phyloP scores from a whole-genome alignment of 805 yeast species.

The Candida cerambycidarum region DNA sequence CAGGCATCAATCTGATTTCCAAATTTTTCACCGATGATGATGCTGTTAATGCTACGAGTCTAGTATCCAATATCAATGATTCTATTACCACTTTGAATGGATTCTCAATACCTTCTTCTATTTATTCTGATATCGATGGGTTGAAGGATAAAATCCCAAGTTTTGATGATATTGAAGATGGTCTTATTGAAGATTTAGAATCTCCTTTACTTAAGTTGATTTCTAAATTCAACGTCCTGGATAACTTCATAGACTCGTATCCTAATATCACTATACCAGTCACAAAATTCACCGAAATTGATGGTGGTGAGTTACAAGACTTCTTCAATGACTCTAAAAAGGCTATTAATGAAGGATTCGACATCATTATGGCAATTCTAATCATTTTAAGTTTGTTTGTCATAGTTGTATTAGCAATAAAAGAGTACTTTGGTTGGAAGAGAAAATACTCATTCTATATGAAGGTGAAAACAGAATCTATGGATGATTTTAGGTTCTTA shows the following conservation, averaged over 20 bases:
- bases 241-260: not conserved
- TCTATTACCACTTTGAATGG: slow-evolving; percentile 55
- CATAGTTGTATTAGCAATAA: slow-evolving; percentile 43
- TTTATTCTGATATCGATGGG: slow-evolving; percentile 54
- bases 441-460: slow-evolving; percentile 35
- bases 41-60: slow-evolving; percentile 27
- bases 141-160: slow-evolving; percentile 56
- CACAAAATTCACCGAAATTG: not conserved
- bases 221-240: not conserved
- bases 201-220: slow-evolving; percentile 44
- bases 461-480: slow-evolving; percentile 10
- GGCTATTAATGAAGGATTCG: slow-evolving; percentile 34
- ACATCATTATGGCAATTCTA: slow-evolving; percentile 35
- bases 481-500: slow-evolving; percentile 13
- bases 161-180: slow-evolving; percentile 61
- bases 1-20: slow-evolving; percentile 15
- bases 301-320: slow-evolving; percentile 28
- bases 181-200: slow-evolving; percentile 52
- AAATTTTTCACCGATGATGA: slow-evolving; percentile 48
- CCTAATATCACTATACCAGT: slow-evolving; percentile 5
- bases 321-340: slow-evolving; percentile 33
- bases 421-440: slow-evolving; percentile 51
- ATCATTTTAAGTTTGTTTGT: slow-evolving; percentile 35
- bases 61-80: slow-evolving; percentile 51
- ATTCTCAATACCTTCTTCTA: slow-evolving; percentile 63